Base-by-base conservation (phyloP, 208 protist genomes). In the Acanthamoeba polyphaga region DNA sequence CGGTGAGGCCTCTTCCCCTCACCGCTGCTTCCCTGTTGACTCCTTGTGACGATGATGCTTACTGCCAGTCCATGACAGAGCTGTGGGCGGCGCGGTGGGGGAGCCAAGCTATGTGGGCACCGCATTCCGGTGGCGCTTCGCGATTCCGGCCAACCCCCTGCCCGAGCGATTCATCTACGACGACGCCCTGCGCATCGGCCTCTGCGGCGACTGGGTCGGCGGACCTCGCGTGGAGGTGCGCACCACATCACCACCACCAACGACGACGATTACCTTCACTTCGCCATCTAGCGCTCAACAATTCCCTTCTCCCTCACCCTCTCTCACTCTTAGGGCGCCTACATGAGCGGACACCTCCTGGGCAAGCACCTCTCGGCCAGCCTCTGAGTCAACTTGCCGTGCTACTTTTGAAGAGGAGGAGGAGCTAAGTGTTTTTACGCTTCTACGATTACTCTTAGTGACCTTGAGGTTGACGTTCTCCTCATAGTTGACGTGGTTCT, bases 81-180 rank as follows among this genome's bases (percentile, higher is more conserved):
- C 12, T 1, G 70, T 78, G 15, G 70, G 70, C n/a, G 70, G 29
- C n/a, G 70, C 70, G n/a, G 7, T 78, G 13, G 70, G n/a, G 19
- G 70, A 78, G 70, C 70, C 70, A 1, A 78, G 70, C 70, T 78
- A 27, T 43, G 70, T 78, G 70, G 70, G 70, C n/a, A 43, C 22
- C 4, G 70, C 70, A 6, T 78, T 78, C 38, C 80, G 80, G n/a
- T 88, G 80, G 80, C 34, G 80, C 4, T 88, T 49, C 32, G 80
- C 80, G 9, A 53, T 53, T 2, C 49, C 80, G 43, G 80, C 19
- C n/a, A 53, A 53, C 19, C 49, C 80, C 0, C 53, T 88, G 43
- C 80, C 43, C 13, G 80, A 88, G 27, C 49, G 80, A 12, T 88
- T 88, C 32, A 7, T 88, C 80, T 88, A 64, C 53, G 80, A 88